Evolutionary conservation across 257 asterid genomes (phyloP), one percentile per base, ranked within the genome.

Genomic region (Scutellaria minor): DNA sequence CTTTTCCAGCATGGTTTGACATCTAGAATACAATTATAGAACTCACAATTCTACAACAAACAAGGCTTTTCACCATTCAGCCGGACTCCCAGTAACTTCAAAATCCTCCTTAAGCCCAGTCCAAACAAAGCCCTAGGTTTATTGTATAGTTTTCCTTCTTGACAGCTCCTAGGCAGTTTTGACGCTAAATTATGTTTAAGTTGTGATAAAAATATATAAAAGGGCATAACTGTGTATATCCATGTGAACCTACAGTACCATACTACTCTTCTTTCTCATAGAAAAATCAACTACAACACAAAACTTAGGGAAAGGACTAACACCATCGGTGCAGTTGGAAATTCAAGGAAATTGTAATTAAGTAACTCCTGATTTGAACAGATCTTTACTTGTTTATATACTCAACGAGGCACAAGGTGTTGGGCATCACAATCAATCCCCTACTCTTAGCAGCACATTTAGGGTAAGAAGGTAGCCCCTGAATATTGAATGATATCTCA

Each of bases 401-500:
- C 13, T 46, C 46, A 37, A 60, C n/a, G 35, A 22, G 55, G 18
- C 60, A 22, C 53, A 58, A 13, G 22, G 35, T n/a, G n/a, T 47
- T 44, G 64, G 47, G 53, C 15, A 50, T 72, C 24, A 64, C 37
- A 51, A 54, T 52, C 35, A 22, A 50, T 14, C 45, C 77, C 71
- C 63, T 18, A 18, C 11, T 27, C 58, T 11, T 58, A 22, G 44
- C 56, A 31, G 54, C 37, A 2, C 37, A 31, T 31, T 31, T 3
- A 31, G 58, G 27, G 46, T 52, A n/a, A 1, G 44, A 35, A 57
- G 57, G 54, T 46, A 65, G 55, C 53, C 55, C 53, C 12, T n/a
- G 59, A 47, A 14, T 40, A 40, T 68, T 44, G 18, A 24, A 55
- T 9, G 56, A 60, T 4, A 45, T 56, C 45, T 11, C 22, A 35